A percentile compares a stretch with the other conserved stretches of the same genome.
Conservation (phyloP, 768 basidiomycete species). For the Pisolithus tinctorius region DNA sequence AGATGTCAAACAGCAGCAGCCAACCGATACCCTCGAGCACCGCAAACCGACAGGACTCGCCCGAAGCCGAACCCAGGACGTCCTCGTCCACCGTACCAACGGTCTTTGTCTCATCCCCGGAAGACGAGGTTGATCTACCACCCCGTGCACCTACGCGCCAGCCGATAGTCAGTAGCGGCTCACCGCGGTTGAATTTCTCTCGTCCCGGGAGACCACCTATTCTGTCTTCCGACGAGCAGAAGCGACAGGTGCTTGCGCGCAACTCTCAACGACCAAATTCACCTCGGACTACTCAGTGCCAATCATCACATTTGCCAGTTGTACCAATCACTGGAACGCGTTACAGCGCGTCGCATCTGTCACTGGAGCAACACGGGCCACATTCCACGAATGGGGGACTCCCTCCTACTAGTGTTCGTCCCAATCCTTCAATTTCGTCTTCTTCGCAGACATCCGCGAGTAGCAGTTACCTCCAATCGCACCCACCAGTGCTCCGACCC, state of each 20-base stretch:
- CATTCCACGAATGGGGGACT: background rate
- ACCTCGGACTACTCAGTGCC: conserved; percentile 16
- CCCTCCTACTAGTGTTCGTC: conserved; percentile 7
- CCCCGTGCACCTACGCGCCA: conserved; percentile 27
- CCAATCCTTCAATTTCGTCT: conserved; percentile 9
- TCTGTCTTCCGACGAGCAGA: conserved; percentile 31
- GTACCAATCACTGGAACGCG: conserved; percentile 17
- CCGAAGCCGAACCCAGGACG: conserved; percentile 11
- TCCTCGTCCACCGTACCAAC: conserved; percentile 35
- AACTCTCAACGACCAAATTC: conserved; percentile 40
- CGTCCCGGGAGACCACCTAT: conserved; percentile 48
- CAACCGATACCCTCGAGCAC: conserved; percentile 2
- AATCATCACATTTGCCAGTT: conserved; percentile 7
- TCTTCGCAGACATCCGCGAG: conserved; percentile 10
- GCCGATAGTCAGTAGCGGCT: conserved; percentile 35
- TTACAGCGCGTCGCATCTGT: conserved; percentile 2
- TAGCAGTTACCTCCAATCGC: conserved; percentile 18
- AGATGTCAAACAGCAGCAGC: conserved; percentile 2
- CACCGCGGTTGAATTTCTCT: conserved; percentile 52
- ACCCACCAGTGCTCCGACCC: conserved; percentile 31
- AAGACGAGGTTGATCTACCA: conserved; percentile 15
- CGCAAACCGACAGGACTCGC: conserved; percentile 2
- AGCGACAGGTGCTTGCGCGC: conserved; percentile 48
- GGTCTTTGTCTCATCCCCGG: conserved; percentile 48
- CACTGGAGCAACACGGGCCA: background rate